phyloP scores from a whole-genome alignment of 23 red algal species.

The Pyropia yezoensis region DNA sequence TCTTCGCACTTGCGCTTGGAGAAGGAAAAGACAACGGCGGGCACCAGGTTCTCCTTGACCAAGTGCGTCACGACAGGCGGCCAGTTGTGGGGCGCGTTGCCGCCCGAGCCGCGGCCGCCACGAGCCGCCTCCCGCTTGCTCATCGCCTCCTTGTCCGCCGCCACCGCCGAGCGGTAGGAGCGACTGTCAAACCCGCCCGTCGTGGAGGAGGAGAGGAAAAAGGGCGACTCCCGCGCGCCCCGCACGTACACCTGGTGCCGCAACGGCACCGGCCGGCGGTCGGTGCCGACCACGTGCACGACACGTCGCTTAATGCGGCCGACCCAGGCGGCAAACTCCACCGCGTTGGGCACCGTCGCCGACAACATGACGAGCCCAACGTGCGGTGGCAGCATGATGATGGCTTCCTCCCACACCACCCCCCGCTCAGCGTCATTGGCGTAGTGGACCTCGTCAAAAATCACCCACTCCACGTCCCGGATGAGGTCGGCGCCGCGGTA shows the following conservation, averaged over 20 bases:
- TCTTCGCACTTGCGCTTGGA: constrained; percentile 80
- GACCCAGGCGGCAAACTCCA: constrained; percentile 96
- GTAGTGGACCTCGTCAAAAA: constrained; percentile 97
- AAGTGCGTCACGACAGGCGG: constrained; percentile 62
- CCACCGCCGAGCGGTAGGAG: constrained; percentile 25
- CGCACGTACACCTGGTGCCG: constrained; percentile 49
- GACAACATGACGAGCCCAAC: constrained; percentile 83
- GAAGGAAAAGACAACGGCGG: constrained; percentile 88
- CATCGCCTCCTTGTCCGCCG: constrained; percentile 26
- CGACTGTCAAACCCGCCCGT: constrained; percentile 27
- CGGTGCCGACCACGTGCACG: constrained; percentile 54
- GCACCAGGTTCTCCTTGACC: constrained; percentile 63
- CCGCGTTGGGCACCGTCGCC: constrained; percentile 86
- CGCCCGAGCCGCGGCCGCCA: constrained; percentile 8
- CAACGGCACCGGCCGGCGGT: constrained; percentile 37
- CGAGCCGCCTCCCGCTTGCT: constrained; percentile 37
- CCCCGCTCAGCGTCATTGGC: constrained; percentile 90
- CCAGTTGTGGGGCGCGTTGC: constrained; percentile 49
- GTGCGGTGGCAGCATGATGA: constrained; percentile 69
- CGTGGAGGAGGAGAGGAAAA: constrained; percentile 32
- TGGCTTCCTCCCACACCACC: constrained; percentile 92
- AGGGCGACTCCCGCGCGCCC: constrained; percentile 10
- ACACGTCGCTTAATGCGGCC: constrained; percentile 47
- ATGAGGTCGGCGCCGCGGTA: constrained; percentile 89
- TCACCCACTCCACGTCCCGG: constrained; percentile 81